Evolutionary conservation across 2,329 filamentous ascomycete genomes (phyloP).

Genomic region (Colletotrichum aenigma): DNA sequence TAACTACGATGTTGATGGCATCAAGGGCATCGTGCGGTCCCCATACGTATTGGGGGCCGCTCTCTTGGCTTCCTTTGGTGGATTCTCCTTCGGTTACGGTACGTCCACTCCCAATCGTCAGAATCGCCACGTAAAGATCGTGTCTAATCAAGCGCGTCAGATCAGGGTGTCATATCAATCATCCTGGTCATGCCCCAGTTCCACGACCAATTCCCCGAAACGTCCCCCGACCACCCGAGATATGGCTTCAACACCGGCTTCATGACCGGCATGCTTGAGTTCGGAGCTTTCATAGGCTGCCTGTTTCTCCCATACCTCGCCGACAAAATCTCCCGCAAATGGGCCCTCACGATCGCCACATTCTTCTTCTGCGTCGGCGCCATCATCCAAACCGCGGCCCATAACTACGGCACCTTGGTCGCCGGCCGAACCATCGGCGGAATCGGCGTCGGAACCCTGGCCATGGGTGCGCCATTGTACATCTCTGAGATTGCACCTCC

Average conservation of each 20-base stretch:
- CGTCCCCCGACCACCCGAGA: conserved; percentile 15
- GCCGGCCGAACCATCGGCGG: conserved; percentile 32
- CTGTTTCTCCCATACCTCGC: conserved; percentile 37
- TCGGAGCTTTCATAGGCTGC: conserved; percentile 42
- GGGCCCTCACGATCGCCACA: conserved; percentile 40
- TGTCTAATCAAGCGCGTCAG: conserved; percentile 14
- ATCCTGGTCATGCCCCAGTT: conserved; percentile 51
- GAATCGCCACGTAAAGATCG: neutral
- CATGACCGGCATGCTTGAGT: conserved; percentile 46
- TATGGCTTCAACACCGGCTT: conserved; percentile 38
- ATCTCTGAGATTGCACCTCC: conserved; percentile 40
- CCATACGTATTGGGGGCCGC: conserved; percentile 46
- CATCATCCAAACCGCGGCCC: conserved; percentile 36
- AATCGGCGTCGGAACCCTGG: conserved; percentile 31
- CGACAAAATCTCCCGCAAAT: conserved; percentile 47
- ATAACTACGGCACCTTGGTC: conserved; percentile 29
- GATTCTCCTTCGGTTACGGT: conserved; percentile 34
- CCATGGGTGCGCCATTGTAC: conserved; percentile 30
- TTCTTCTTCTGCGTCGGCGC: conserved; percentile 46
- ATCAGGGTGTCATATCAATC: conserved; percentile 40
- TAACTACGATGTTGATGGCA: conserved; percentile 31
- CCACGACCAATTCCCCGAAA: conserved; percentile 37
- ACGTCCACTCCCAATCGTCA: neutral
- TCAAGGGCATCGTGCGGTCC: conserved; percentile 35
- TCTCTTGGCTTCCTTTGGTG: conserved; percentile 43